Percentiles rank a stretch among this genome's conserved stretches.
phyloP scores from a whole-genome alignment of 495 filamentous ascomycete species.

The Penicillium canariense region DNA sequence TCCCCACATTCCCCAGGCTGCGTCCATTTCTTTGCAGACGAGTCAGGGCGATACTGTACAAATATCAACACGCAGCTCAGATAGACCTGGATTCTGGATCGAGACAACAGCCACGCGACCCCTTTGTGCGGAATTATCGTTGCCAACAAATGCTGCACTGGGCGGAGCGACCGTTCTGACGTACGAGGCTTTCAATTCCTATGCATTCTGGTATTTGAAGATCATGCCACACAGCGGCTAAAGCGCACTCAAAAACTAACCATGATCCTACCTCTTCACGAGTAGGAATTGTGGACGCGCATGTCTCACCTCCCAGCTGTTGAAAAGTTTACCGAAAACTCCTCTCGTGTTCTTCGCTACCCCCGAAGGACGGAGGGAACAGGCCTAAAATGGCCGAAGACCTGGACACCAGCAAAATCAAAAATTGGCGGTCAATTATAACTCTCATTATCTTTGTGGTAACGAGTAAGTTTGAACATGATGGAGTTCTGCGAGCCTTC shows the following conservation, averaged over 20 bases:
- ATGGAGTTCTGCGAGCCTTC: neutral
- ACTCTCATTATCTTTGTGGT: conserved; percentile 62
- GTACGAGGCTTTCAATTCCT: neutral
- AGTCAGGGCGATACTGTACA: neutral
- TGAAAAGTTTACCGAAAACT: neutral
- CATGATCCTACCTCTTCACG: neutral
- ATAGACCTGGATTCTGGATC: too few relatives aligned
- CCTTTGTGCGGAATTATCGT: neutral
- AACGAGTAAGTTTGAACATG: conserved; percentile 49
- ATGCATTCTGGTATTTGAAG: neutral
- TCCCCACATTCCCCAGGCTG: neutral
- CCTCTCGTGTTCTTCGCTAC: neutral
- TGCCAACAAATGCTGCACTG: neutral
- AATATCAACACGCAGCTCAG: neutral
- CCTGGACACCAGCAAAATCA: conserved; percentile 52
- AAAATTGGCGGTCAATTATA: conserved; percentile 59
- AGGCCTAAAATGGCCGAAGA: conserved; percentile 36
- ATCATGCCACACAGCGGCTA: neutral
- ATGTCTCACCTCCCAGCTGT: neutral
- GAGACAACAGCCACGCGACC: neutral
- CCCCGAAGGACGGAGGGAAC: neutral
- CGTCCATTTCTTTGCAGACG: neutral
- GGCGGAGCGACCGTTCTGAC: neutral
- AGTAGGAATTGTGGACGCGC: neutral
- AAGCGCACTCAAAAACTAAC: neutral